Percentiles rank a stretch among this genome's conserved stretches.
Conservation (phyloP, 805 yeast species). For the Sugiyamaella lignohabitans region DNA sequence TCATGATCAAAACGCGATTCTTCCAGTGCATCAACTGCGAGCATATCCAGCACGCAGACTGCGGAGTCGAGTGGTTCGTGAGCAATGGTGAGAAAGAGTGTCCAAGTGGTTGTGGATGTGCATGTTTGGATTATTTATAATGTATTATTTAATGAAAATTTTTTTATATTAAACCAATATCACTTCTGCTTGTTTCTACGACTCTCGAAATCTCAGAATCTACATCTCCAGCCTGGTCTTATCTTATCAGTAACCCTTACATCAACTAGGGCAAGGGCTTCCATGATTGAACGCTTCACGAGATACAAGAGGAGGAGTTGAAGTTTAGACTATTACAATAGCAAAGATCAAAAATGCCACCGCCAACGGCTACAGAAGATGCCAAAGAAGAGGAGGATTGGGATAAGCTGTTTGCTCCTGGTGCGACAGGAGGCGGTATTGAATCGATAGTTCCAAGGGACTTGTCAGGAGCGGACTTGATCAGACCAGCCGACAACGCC, state of each 20-base stretch:
- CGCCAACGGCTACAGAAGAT: not conserved
- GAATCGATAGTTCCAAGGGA: constrained; percentile 28
- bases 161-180: no score
- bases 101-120: constrained; percentile 82
- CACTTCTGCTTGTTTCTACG: no score
- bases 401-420: constrained; percentile 26
- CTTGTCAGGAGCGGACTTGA: constrained; percentile 41
- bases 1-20: constrained; percentile 52
- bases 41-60: constrained; percentile 69
- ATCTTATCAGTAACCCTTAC: no score
- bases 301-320: no score
- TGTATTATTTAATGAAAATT: not conserved
- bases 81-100: constrained; percentile 50
- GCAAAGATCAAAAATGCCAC: no score
- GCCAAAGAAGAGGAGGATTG: constrained; percentile 30
- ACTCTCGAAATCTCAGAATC: no score
- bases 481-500: constrained; percentile 85
- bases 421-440: constrained; percentile 21
- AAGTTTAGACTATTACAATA: no score
- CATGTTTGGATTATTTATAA: constrained; percentile 40
- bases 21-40: constrained; percentile 68
- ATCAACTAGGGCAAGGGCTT: no score
- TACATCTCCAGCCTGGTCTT: no score
- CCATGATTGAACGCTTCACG: no score
- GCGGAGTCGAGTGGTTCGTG: constrained; percentile 80